Conservation (phyloP, 2,329 filamentous ascomycete species). For the Fusarium brevicatenulatum region DNA sequence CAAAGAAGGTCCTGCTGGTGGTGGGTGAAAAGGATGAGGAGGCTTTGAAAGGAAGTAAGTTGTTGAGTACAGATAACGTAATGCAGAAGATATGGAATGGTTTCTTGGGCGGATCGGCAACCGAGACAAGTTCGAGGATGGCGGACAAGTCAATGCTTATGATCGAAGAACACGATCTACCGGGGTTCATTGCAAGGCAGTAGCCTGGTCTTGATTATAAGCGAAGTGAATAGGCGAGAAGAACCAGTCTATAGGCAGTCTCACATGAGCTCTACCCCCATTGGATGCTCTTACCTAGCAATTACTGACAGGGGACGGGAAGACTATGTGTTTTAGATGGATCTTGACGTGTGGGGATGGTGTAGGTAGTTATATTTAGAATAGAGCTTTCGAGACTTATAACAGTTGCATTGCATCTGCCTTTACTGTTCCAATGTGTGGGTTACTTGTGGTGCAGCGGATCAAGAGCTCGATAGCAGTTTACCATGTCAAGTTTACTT, state of each 20-base stretch:
- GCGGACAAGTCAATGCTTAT: constrained; percentile 57
- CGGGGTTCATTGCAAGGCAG: constrained; percentile 44
- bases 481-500: background rate
- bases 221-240: background rate
- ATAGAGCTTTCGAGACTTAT: background rate
- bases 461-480: background rate
- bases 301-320: background rate
- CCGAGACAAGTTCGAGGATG: constrained; percentile 52
- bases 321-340: background rate
- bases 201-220: background rate
- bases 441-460: background rate
- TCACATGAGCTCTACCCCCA: background rate
- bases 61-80: constrained; percentile 49
- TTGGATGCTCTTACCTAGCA: background rate
- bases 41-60: constrained; percentile 44
- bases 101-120: constrained; percentile 55
- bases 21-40: constrained; percentile 53
- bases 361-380: background rate
- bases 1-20: constrained; percentile 53
- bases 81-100: constrained; percentile 61
- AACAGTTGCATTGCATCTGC: background rate
- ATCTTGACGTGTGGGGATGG: background rate
- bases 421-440: background rate
- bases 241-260: background rate
- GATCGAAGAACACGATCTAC: constrained; percentile 56